These are phyloP conservation scores for Ophiostoma perfectum DNA, from an alignment of 2,329 filamentous ascomycete species.

Conservation along the genomic window DNA sequence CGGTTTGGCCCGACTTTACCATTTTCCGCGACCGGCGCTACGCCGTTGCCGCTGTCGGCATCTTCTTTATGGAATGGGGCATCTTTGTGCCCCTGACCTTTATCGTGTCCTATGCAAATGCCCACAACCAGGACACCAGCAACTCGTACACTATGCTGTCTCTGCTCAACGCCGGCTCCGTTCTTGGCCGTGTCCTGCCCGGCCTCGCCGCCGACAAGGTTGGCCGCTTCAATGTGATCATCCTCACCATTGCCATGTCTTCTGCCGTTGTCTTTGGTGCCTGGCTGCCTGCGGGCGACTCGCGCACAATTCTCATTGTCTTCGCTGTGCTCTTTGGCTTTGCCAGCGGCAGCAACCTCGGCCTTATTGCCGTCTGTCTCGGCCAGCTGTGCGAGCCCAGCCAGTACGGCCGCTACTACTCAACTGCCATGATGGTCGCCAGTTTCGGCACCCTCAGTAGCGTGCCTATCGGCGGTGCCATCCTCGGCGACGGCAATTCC, in stretches of 20 bases:
- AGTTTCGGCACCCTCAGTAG: constrained; percentile 60
- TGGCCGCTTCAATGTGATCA: constrained; percentile 76
- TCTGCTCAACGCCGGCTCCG: constrained; percentile 72
- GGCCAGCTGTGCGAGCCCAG: constrained; percentile 73
- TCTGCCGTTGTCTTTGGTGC: constrained; percentile 56
- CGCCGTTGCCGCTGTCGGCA: constrained; percentile 53
- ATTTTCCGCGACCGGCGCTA: constrained; percentile 59
- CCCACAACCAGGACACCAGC: constrained; percentile 51
- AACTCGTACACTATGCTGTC: constrained; percentile 73
- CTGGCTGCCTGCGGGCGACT: constrained; percentile 61
- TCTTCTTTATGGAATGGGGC: constrained; percentile 67
- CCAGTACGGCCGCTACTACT: constrained; percentile 62
- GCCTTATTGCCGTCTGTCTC: constrained; percentile 72
- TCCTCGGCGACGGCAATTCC: constrained; percentile 32
- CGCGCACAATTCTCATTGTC: constrained; percentile 54
- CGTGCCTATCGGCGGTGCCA: constrained; percentile 41
- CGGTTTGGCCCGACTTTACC: constrained; percentile 52
- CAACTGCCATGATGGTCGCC: constrained; percentile 71
- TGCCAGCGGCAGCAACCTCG: constrained; percentile 71
- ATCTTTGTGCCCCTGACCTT: constrained; percentile 72
- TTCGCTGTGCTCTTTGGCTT: constrained; percentile 74
- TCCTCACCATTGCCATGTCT: constrained; percentile 56
- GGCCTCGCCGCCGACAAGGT: constrained; percentile 69
- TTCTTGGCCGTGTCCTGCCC: constrained; percentile 69
- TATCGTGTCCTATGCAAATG: constrained; percentile 64